Percentiles rank a stretch among this genome's conserved stretches.
Conservation (phyloP, 495 filamentous ascomycete genomes). For the Lentithecium fluviatile region DNA sequence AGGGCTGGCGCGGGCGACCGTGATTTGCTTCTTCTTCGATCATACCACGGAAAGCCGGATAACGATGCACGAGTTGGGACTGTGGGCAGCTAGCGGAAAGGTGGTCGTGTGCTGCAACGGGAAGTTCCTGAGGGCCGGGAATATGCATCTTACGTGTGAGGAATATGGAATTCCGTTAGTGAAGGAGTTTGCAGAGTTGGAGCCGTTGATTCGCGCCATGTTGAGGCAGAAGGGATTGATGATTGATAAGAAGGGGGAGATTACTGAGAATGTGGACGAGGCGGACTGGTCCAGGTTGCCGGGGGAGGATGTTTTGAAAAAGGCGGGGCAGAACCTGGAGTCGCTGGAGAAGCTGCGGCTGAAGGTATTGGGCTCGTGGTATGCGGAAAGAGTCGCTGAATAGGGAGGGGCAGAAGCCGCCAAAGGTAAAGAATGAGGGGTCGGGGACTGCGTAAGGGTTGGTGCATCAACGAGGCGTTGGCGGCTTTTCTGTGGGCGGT, state of each 20-base stretch:
- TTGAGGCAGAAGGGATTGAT: slow-evolving; percentile 10
- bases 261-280: not conserved
- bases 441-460: no score
- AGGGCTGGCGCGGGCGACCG: slow-evolving; percentile 51
- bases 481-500: no score
- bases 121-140: slow-evolving; percentile 56
- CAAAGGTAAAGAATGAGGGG: no score
- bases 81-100: slow-evolving; percentile 50
- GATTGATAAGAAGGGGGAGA: not conserved
- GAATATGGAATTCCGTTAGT: slow-evolving; percentile 45
- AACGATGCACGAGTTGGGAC: slow-evolving; percentile 54
- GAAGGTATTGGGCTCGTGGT: no score
- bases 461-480: no score
- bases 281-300: not conserved
- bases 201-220: slow-evolving; percentile 13
- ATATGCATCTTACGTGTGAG: slow-evolving; percentile 56
- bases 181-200: slow-evolving; percentile 41
- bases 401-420: no score
- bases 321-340: no score
- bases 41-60: slow-evolving; percentile 49
- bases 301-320: no score
- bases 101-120: slow-evolving; percentile 53
- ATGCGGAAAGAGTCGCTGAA: no score
- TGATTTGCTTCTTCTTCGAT: slow-evolving; percentile 58
- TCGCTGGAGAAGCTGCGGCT: no score